Conservation (phyloP, 805 yeast genomes). For the Saccharomycopsis sp. region DNA sequence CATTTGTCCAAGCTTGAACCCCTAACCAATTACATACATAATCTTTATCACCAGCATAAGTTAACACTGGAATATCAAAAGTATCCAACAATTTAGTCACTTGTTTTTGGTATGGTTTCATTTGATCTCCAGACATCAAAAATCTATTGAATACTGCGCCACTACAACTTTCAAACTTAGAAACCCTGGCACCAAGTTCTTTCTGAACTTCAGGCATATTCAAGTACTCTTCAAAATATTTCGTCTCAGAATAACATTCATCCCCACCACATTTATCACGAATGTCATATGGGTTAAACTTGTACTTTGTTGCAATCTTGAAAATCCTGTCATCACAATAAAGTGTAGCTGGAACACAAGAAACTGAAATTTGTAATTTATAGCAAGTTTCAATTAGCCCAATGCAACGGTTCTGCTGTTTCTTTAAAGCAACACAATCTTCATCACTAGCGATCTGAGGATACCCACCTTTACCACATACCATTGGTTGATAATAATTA, state of each 20-base stretch:
- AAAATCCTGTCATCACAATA: slow-evolving; percentile 83
- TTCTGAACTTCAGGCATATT: slow-evolving; percentile 69
- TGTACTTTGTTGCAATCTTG: slow-evolving; percentile 78
- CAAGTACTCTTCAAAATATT: slow-evolving; percentile 70
- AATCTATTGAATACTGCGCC: slow-evolving; percentile 74
- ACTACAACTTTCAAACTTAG: slow-evolving; percentile 67
- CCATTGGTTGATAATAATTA: slow-evolving; percentile 83
- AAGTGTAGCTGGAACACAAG: slow-evolving; percentile 85
- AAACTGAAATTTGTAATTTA: slow-evolving; percentile 46
- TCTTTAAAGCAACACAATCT: slow-evolving; percentile 59
- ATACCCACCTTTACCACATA: slow-evolving; percentile 73
- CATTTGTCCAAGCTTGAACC: slow-evolving; percentile 74
- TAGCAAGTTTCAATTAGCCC: slow-evolving; percentile 61
- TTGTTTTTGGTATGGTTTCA: slow-evolving; percentile 78
- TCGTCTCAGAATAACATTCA: slow-evolving; percentile 75
- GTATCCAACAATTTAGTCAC: slow-evolving; percentile 58
- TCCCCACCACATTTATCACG: slow-evolving; percentile 66
- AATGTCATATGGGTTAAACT: slow-evolving; percentile 87
- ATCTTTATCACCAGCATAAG: slow-evolving; percentile 94
- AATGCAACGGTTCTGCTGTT: slow-evolving; percentile 57
- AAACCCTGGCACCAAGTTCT: slow-evolving; percentile 89
- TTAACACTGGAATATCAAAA: slow-evolving; percentile 59
- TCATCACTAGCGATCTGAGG: slow-evolving; percentile 65
- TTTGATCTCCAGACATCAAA: slow-evolving; percentile 83
- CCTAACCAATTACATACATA: slow-evolving; percentile 93